Evolutionary conservation across 352 stramenopile species (phyloP).

Genomic region (Phytopythium sindhum): DNA sequence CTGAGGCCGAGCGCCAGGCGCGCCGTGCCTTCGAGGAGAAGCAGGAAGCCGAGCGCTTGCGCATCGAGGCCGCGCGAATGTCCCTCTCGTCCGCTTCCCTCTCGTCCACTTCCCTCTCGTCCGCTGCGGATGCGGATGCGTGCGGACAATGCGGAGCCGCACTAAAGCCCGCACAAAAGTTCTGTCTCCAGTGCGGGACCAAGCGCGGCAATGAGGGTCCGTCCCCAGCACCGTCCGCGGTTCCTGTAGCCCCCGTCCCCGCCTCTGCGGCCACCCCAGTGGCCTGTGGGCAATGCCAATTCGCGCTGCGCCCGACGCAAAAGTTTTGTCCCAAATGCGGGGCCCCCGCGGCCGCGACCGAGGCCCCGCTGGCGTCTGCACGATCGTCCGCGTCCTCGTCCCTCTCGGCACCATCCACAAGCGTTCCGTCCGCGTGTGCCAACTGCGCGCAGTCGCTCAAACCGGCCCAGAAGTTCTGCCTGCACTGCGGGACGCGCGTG

Average conservation of each 20-base stretch:
- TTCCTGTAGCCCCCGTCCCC: background rate
- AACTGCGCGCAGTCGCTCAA: constrained; percentile 55
- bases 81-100: constrained; percentile 26
- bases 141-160: constrained; percentile 13
- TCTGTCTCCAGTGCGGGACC: constrained; percentile 65
- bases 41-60: constrained; percentile 56
- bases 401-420: too few species aligned
- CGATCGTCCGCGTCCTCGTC: constrained; percentile 29
- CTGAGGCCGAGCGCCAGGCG: constrained; percentile 55
- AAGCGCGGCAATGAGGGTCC: constrained; percentile 23
- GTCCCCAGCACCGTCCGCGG: too few species aligned
- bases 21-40: constrained; percentile 60
- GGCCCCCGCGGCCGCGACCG: constrained; percentile 20
- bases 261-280: constrained; percentile 12
- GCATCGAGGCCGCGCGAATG: constrained; percentile 46
- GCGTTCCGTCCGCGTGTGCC: constrained; percentile 21
- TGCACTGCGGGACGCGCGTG: constrained; percentile 72
- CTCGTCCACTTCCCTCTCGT: constrained; percentile 1
- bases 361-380: constrained; percentile 11
- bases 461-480: constrained; percentile 67
- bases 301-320: constrained; percentile 53
- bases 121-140: background rate
- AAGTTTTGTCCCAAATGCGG: constrained; percentile 84
- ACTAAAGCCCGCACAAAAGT: constrained; percentile 49
- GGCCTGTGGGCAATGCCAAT: constrained; percentile 39